These are phyloP conservation scores for Penicillium angulare DNA, from an alignment of 495 filamentous ascomycete genomes.

Conservation along the genomic window DNA sequence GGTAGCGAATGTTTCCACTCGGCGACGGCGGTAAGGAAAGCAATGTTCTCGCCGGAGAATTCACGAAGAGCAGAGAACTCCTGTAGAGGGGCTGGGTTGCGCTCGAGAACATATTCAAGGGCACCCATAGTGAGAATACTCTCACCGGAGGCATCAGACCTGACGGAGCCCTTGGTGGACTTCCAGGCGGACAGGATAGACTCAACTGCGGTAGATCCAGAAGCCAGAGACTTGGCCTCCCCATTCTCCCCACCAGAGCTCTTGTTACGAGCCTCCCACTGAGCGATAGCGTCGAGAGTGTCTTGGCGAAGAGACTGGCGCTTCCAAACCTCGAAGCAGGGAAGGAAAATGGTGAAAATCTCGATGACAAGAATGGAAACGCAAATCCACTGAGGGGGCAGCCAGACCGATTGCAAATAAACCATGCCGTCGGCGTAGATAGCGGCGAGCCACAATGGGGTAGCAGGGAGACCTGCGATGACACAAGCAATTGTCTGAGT, in stretches of 20 bases:
- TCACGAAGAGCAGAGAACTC: conserved; percentile 60
- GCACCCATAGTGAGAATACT: conserved; percentile 57
- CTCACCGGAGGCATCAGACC: conserved; percentile 23
- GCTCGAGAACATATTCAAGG: conserved; percentile 56
- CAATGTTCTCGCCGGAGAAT: conserved; percentile 68
- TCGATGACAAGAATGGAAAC: conserved; percentile 55
- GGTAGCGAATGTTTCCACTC: conserved; percentile 49
- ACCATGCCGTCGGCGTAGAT: conserved; percentile 58
- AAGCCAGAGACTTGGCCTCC: conserved; percentile 29
- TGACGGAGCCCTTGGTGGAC: conserved; percentile 29
- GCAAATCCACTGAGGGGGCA: conserved; percentile 57
- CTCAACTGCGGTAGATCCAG: conserved; percentile 29
- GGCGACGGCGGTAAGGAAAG: conserved; percentile 58
- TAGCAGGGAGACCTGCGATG: conserved; percentile 58
- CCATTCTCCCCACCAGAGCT: conserved; percentile 17
- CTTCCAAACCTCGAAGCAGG: conserved; percentile 54
- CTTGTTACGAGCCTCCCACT: conserved; percentile 34
- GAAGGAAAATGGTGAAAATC: conserved; percentile 53
- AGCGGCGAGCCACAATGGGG: conserved; percentile 63
- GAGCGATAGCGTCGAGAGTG: conserved; percentile 35
- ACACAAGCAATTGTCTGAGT: conserved; percentile 61
- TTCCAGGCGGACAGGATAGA: conserved; percentile 35
- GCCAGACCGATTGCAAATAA: conserved; percentile 53
- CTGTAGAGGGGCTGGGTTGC: conserved; percentile 54
- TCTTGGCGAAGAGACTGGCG: conserved; percentile 44